These are phyloP conservation scores for Aspergillus heteromorphus DNA, from an alignment of 495 filamentous ascomycete genomes.

Conservation along the genomic window DNA sequence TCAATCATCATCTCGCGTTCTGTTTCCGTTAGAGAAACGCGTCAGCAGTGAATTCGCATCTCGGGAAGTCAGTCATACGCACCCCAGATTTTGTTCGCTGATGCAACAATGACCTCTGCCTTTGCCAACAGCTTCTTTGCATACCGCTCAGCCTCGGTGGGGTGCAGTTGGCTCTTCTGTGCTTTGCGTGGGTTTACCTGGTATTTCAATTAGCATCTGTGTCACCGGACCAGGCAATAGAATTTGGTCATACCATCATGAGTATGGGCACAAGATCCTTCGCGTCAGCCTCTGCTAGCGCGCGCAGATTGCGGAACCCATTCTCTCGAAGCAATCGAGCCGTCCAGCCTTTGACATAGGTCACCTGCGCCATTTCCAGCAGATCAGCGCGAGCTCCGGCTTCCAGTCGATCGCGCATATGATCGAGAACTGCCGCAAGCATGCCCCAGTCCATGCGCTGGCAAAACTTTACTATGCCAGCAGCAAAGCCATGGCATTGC, in stretches of 20 bases:
- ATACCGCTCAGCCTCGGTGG: conserved; percentile 57
- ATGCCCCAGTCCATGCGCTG: conserved; percentile 69
- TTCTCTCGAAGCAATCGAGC: conserved; percentile 74
- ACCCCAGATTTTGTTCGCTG: conserved; percentile 72
- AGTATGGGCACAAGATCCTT: conserved; percentile 65
- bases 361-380: conserved; percentile 66
- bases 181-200: conserved; percentile 48
- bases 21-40: conserved; percentile 7
- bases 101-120: conserved; percentile 62
- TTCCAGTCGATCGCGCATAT: conserved; percentile 70
- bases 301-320: conserved; percentile 62
- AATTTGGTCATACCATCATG: conserved; percentile 47
- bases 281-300: conserved; percentile 62
- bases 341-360: conserved; percentile 72
- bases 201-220: neutral
- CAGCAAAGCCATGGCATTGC: conserved; percentile 73
- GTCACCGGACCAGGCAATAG: neutral
- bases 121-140: conserved; percentile 58
- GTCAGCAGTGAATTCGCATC: conserved; percentile 11
- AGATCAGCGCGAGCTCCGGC: conserved; percentile 71
- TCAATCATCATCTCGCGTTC: conserved; percentile 42
- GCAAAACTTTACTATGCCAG: conserved; percentile 72
- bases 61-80: conserved; percentile 18
- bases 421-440: conserved; percentile 68
- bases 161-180: conserved; percentile 52